Evolutionary conservation across 345 rosid genomes (phyloP), one percentile per base, ranked within the genome.

Genomic region (Eucalyptus erythrocorys): DNA sequence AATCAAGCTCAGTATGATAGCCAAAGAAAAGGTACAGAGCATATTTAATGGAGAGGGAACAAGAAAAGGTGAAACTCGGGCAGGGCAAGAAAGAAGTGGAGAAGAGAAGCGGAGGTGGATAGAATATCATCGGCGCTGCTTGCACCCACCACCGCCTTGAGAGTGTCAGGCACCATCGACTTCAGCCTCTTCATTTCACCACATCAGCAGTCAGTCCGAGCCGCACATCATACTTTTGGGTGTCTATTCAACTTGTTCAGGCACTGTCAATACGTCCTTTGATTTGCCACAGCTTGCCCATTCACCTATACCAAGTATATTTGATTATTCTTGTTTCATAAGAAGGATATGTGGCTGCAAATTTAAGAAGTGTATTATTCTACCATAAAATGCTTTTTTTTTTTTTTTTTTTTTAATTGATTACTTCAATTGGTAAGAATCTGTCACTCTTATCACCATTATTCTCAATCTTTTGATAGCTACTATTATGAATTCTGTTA

Each of bases 41-140:
- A 34, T 34, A 68, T 76, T 76, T 21, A 22, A 40, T 40, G 12
- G 82, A 21, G 47, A 76, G 82, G 47, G 47, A 17, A 13, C 32
- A 30, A n/a, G n/a, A n/a, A n/a, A n/a, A n/a, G n/a, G n/a, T 95
- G 95, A 91, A 97, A 95, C 19, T 93, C 93, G 19, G 95, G 93
- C 89, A 93, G 92, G 32, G 68, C 88, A 53, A 88, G 90, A 48
- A 96, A 92, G 68, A 95, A 93, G 57, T 88, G 88, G 68, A 96
- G 92, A n/a, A n/a, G 93, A 71, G 95, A 93, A 61, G 95, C 91
- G 10, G 93, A 92, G 27, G 96, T 71, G 6, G 93, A 90, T 66
- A 89, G 91, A 87, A 97, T 95, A 88, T 93, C 92, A 40, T 93
- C 94, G 40, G 57, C 37, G 86, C 88, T 89, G 93, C 98, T 92